Conservation (phyloP, 1,139 yeast species). For the Lodderomyces orthopsilosis region DNA sequence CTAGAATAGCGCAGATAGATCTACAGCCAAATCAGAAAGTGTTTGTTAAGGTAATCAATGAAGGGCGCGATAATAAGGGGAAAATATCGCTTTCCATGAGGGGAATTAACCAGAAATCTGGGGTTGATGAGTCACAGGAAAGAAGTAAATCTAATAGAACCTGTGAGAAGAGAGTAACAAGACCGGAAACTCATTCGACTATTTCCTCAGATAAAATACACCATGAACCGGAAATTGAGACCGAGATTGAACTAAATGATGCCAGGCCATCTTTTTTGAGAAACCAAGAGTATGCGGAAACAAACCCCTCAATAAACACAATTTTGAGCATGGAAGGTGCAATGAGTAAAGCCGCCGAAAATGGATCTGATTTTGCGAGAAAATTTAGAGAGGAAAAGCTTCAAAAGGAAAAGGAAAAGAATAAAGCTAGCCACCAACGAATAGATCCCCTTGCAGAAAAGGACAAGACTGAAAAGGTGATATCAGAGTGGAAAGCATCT, state of each 20-base stretch:
- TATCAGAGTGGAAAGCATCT: conserved; percentile 20
- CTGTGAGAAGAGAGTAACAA: neutral
- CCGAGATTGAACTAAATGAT: conserved; percentile 72
- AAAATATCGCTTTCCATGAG: conserved; percentile 68
- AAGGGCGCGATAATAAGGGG: conserved; percentile 14
- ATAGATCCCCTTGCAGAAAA: conserved; percentile 42
- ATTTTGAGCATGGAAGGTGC: conserved; percentile 66
- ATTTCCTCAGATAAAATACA: neutral
- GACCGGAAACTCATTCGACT: neutral
- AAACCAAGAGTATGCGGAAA: conserved; percentile 3
- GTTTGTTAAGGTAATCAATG: conserved; percentile 60
- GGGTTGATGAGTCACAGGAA: conserved; percentile 21
- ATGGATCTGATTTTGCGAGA: conserved; percentile 69
- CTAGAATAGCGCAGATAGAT: conserved; percentile 59
- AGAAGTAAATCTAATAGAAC: conserved; percentile 8
- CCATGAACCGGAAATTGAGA: conserved; percentile 47
- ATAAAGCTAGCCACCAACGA: conserved; percentile 33
- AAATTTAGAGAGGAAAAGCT: conserved; percentile 61
- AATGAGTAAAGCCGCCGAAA: conserved; percentile 68
- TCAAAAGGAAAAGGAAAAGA: conserved; percentile 50
- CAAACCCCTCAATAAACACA: conserved; percentile 13
- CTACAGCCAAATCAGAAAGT: conserved; percentile 59
- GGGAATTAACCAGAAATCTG: conserved; percentile 71
- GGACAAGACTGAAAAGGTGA: conserved; percentile 7
- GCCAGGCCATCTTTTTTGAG: conserved; percentile 71